A percentile compares a stretch with the other conserved stretches of the same genome.
Conservation (phyloP, 176 grass and related monocot species). For the Aegilops umbellulata region DNA sequence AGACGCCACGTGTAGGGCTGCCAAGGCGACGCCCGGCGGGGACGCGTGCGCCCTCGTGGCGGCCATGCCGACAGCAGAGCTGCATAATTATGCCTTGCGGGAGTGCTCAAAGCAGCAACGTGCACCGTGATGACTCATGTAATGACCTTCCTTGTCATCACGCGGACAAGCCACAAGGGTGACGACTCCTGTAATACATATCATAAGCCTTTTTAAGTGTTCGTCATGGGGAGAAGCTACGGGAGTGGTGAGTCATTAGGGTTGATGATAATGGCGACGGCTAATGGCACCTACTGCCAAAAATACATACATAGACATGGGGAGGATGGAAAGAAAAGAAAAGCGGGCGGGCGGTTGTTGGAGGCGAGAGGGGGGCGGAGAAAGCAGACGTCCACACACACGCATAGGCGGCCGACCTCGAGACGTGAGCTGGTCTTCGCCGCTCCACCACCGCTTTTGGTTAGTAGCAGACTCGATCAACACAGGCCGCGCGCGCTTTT, state of each 20-base stretch:
- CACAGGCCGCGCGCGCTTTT: not conserved
- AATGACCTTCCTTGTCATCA: not conserved
- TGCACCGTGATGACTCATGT: not conserved
- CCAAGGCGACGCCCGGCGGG: not conserved
- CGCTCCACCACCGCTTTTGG: not conserved
- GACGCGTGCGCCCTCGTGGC: not conserved
- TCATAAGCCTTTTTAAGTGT: no score
- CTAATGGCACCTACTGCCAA: not conserved
- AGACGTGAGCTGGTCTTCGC: constrained; percentile 23
- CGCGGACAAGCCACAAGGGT: not conserved
- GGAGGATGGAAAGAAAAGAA: not conserved
- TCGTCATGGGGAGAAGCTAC: not conserved
- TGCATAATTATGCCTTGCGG: no score
- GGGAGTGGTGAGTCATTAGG: not conserved
- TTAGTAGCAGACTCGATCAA: no score
- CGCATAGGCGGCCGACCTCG: not conserved
- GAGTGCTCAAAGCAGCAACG: not conserved
- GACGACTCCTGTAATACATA: no score
- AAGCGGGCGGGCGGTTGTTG: not conserved
- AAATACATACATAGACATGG: not conserved
- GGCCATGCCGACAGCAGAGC: constrained; percentile 27
- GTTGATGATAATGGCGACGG: not conserved
- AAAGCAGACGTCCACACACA: not conserved
- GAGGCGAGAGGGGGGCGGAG: not conserved
- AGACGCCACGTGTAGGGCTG: not conserved